Conservation (phyloP, 495 filamentous ascomycete genomes). For the Penicillium paradoxum region DNA sequence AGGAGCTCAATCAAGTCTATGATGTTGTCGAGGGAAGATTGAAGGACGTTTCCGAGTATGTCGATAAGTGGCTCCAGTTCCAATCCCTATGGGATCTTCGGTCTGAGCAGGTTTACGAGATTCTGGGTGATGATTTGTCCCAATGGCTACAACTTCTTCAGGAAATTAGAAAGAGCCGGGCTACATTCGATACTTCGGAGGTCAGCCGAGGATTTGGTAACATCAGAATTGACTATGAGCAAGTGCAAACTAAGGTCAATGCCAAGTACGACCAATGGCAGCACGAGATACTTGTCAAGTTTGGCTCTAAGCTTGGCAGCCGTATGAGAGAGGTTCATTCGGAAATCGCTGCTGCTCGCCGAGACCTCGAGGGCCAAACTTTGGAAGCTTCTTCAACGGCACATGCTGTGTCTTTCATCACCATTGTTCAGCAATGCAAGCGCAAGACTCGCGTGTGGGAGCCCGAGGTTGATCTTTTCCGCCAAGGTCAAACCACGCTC, state of each 20-base stretch:
- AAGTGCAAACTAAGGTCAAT: constrained; percentile 96
- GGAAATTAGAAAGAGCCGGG: constrained; percentile 87
- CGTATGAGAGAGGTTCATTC: constrained; percentile 84
- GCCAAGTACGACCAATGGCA: constrained; percentile 99
- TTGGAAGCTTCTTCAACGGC: constrained; percentile 90
- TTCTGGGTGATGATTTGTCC: constrained; percentile 83
- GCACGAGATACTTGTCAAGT: constrained; percentile 89
- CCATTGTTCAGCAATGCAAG: constrained; percentile 92
- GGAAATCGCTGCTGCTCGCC: constrained; percentile 80
- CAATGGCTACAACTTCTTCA: constrained; percentile 91
- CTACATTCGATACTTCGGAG: constrained; percentile 94
- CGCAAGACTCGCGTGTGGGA: constrained; percentile 89
- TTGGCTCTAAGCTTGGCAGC: constrained; percentile 81
- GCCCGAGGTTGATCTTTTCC: constrained; percentile 90
- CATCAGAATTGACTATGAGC: constrained; percentile 91
- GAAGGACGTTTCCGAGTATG: constrained; percentile 68
- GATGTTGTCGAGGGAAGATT: constrained; percentile 73
- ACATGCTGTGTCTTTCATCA: constrained; percentile 97
- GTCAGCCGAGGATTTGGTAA: constrained; percentile 87
- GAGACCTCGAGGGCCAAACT: constrained; percentile 83
- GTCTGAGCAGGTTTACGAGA: constrained; percentile 87
- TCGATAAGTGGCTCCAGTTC: constrained; percentile 97
- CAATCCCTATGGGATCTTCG: constrained; percentile 98
- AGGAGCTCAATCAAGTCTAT: constrained; percentile 73
- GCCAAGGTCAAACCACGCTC: constrained; percentile 88